phyloP scores from a whole-genome alignment of 1,139 yeast species.

The Suhomyces guaymorum region DNA sequence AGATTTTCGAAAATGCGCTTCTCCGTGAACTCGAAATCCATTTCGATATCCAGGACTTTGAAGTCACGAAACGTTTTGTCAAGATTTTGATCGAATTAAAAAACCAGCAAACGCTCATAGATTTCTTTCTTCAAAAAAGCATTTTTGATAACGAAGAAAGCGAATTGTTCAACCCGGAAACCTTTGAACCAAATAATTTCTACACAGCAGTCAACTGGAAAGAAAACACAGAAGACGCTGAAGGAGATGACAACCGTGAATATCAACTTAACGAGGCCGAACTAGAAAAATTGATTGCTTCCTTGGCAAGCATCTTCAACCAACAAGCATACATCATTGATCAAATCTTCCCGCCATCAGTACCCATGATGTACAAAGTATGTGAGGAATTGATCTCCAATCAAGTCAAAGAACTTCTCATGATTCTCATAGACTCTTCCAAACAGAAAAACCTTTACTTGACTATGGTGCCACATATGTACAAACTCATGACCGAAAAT shows the following conservation, averaged over 20 bases:
- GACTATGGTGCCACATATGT: slow-evolving; percentile 34
- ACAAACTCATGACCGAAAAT: slow-evolving; percentile 27
- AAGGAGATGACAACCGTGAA: not conserved
- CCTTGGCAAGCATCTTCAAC: slow-evolving; percentile 37
- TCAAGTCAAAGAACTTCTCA: slow-evolving; percentile 40
- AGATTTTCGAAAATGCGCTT: slow-evolving; percentile 72
- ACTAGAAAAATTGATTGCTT: slow-evolving; percentile 27
- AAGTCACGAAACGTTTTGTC: slow-evolving; percentile 36
- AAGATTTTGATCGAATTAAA: slow-evolving; percentile 37
- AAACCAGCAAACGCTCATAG: slow-evolving; percentile 48
- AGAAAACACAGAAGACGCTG: slow-evolving; percentile 1
- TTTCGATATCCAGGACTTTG: slow-evolving; percentile 53
- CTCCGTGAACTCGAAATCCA: slow-evolving; percentile 68
- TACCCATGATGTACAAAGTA: slow-evolving; percentile 52
- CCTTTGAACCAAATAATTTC: slow-evolving; percentile 23
- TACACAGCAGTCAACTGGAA: slow-evolving; percentile 14
- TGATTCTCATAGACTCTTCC: slow-evolving; percentile 32
- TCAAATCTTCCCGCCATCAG: slow-evolving; percentile 38
- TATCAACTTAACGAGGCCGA: slow-evolving; percentile 19
- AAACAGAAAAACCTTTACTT: slow-evolving; percentile 31
- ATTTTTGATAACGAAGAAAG: slow-evolving; percentile 41
- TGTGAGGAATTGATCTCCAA: slow-evolving; percentile 48
- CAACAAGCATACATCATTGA: slow-evolving; percentile 40
- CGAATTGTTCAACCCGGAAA: slow-evolving; percentile 34
- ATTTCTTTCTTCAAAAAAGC: slow-evolving; percentile 48